These are phyloP conservation scores for Pseudocercospora pini-densiflorae DNA, from an alignment of 2,329 filamentous ascomycete species.

Conservation along the genomic window DNA sequence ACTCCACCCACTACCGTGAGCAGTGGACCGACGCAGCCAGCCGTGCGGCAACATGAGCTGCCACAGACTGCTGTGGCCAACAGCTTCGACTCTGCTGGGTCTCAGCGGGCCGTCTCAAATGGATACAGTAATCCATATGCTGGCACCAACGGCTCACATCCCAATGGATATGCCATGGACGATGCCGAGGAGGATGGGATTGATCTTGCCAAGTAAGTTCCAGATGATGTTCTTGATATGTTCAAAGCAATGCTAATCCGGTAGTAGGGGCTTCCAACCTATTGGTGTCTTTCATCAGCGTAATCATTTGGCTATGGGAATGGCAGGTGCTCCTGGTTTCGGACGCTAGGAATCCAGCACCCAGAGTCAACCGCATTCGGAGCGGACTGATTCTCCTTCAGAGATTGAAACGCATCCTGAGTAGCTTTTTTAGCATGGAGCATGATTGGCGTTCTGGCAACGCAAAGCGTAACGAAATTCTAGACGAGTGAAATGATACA, in stretches of 20 bases:
- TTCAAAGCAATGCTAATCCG: constrained; percentile 20
- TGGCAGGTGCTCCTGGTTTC: constrained; percentile 29
- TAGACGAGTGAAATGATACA: constrained; percentile 1
- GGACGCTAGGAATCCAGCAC: constrained; percentile 25
- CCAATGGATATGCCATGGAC: constrained; percentile 41
- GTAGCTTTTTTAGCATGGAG: neutral
- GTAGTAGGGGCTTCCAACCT: constrained; percentile 52
- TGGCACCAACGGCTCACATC: constrained; percentile 9
- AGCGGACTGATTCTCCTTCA: neutral
- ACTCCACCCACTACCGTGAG: constrained; percentile 31
- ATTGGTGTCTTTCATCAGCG: constrained; percentile 53
- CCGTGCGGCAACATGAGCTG: constrained; percentile 25
- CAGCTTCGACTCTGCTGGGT: constrained; percentile 22
- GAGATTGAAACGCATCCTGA: neutral
- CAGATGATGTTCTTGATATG: neutral
- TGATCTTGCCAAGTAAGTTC: constrained; percentile 54
- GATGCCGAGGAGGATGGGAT: constrained; percentile 52
- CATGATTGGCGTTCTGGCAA: neutral
- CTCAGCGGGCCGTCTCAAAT: constrained; percentile 19
- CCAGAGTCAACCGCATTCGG: neutral
- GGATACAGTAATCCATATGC: constrained; percentile 16
- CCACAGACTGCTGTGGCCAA: constrained; percentile 29
- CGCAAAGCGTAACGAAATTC: neutral
- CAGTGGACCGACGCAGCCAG: constrained; percentile 23
- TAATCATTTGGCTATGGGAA: constrained; percentile 38